Percentiles rank a stretch among this genome's conserved stretches.
Conservation (phyloP, 2,329 filamentous ascomycete species). For the Whalleya microplaca region DNA sequence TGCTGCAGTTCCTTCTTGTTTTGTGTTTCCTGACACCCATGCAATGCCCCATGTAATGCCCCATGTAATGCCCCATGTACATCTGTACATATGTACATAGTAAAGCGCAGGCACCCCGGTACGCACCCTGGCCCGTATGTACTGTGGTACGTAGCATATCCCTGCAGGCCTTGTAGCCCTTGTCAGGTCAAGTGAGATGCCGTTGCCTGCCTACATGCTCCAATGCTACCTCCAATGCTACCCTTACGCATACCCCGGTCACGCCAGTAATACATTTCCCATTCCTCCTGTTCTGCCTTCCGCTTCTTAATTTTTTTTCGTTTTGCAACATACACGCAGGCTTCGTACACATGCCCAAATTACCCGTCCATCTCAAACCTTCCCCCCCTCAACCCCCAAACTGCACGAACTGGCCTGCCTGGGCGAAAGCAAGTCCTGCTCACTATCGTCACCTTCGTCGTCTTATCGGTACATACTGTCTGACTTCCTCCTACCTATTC, state of each 20-base stretch:
- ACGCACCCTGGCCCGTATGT: no score
- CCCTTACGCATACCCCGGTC: not conserved
- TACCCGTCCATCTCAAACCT: no score
- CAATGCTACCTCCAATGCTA: no score
- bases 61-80: no score
- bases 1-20: not conserved
- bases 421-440: not conserved
- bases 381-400: no score
- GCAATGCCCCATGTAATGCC: no score
- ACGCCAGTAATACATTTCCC: not conserved
- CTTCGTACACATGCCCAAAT: no score
- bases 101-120: no score
- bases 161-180: not conserved
- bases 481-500: no score
- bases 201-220: not conserved
- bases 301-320: not conserved
- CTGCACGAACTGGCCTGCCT: no score
- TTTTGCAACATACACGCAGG: not conserved
- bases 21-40: not conserved
- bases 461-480: no score
- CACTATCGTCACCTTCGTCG: not conserved
- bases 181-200: not conserved
- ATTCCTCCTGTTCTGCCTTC: not conserved
- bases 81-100: no score
- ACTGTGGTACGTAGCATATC: not conserved